Conservation (phyloP, 129 eudicot genomes). For the Flaveria trinervia region DNA sequence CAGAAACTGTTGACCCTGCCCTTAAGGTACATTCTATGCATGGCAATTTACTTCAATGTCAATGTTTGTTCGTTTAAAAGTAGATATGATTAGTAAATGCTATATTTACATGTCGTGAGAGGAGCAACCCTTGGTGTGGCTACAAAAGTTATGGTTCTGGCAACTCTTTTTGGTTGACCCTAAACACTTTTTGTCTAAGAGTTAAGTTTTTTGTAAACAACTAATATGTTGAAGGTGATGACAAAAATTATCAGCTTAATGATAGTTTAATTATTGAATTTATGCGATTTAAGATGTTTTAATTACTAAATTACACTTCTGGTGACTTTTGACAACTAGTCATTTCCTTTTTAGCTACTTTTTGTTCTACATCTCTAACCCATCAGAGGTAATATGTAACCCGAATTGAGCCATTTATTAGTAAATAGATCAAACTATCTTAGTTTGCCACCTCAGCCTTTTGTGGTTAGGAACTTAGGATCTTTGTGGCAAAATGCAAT, state of each 20-base stretch:
- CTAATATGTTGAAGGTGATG: background rate
- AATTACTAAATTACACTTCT: background rate
- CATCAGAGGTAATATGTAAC: background rate
- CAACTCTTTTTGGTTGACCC: background rate
- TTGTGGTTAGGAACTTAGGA: background rate
- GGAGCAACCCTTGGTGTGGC: background rate
- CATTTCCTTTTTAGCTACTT: background rate
- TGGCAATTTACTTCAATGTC: background rate
- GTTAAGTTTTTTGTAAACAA: background rate
- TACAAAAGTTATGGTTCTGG: background rate
- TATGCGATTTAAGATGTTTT: background rate
- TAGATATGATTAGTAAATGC: background rate
- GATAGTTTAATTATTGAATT: too few species aligned
- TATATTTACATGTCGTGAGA: background rate
- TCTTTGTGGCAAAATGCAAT: background rate
- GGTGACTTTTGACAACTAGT: background rate
- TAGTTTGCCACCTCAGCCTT: too few species aligned
- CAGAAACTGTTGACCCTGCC: slow-evolving; percentile 34
- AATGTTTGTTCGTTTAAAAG: background rate
- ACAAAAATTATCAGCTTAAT: background rate
- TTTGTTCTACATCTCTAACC: too few species aligned
- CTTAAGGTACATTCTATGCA: slow-evolving; percentile 29
- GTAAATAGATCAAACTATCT: background rate
- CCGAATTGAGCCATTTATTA: background rate
- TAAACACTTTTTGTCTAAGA: background rate